Base-by-base conservation (phyloP, 2,329 filamentous ascomycete genomes). In the Fusarium subtropicale region DNA sequence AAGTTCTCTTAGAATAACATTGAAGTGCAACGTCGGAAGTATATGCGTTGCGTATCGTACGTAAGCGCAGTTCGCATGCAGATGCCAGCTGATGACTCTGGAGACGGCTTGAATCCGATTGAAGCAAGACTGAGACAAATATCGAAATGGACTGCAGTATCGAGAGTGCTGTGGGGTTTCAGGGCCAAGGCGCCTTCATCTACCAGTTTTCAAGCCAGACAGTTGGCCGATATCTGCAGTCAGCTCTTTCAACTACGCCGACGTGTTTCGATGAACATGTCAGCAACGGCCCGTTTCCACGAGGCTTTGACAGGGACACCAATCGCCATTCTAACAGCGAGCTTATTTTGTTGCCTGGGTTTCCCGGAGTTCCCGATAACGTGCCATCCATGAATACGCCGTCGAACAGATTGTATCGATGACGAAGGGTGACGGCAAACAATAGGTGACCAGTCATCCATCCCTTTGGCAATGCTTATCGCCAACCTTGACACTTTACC, bases 391-490 rank as follows among this genome's bases (percentile, higher is more conserved):
- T 2, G 36, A 16, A 33, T 18, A 20, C 33, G 12, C 30, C 24
- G 11, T 33, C 26, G 22, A 42, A 46, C 9, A 64, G 31, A 58
- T 28, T 20, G 48, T 36, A 44, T 31, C n/a, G 10, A 46, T 26
- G 39, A 58, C 12, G 26, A 24, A 47, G 30, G 39, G 52, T 59
- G 54, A 47, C 36, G 28, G 53, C 60, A 65, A 60, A 52, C 6
- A 26, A 24, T 24, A 20, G 56, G 36, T 60, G 46, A 13, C 36
- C 48, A 59, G 46, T 65, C 62, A 65, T 65, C 30, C 20, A 13
- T 22, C 18, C 22, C 18, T 53, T 42, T 60, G 41, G 36, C 26
- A 16, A 59, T 65, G 34, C 60, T 47, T 58, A 60, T 65, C 46
- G 20, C 20, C 28, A 38, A 30, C 24, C n/a, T 12, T 31, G 39